Conservation (phyloP, 2,329 filamentous ascomycete genomes). For the Xylaria sp. region DNA sequence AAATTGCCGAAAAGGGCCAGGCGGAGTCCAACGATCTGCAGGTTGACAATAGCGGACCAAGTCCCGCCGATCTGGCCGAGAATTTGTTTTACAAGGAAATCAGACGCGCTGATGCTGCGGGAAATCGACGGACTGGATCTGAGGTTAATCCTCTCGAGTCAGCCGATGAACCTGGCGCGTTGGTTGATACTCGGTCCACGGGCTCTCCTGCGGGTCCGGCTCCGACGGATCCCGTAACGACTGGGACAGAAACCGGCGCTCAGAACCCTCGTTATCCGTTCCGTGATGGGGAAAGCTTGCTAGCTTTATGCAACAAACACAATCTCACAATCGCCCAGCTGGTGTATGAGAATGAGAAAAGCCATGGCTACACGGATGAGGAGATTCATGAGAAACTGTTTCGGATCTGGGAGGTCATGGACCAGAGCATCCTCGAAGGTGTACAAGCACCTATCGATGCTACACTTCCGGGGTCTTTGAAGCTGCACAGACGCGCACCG, state of each 20-base stretch:
- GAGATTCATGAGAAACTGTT: conserved; percentile 60
- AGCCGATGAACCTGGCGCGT: conserved; percentile 35
- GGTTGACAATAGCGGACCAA: conserved; percentile 43
- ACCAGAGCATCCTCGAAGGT: conserved; percentile 61
- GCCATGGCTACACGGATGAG: conserved; percentile 61
- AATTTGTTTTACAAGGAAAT: conserved; percentile 66
- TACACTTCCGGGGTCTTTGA: conserved; percentile 59
- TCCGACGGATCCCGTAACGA: conserved; percentile 32
- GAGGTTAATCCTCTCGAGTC: conserved; percentile 55
- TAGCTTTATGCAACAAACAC: conserved; percentile 60
- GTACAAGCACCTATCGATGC: conserved; percentile 58
- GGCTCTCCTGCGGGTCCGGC: conserved; percentile 31
- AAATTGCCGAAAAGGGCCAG: conserved; percentile 31
- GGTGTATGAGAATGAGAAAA: conserved; percentile 65
- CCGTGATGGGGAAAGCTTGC: conserved; percentile 58
- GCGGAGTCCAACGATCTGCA: conserved; percentile 43
- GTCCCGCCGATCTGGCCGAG: conserved; percentile 62
- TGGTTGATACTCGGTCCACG: conserved; percentile 25
- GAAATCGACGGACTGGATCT: conserved; percentile 57
- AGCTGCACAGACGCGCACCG: conserved; percentile 60
- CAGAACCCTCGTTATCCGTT: conserved; percentile 60
- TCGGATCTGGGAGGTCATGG: conserved; percentile 64
- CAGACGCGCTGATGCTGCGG: conserved; percentile 57
- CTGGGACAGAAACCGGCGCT: conserved; percentile 25
- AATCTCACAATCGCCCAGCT: conserved; percentile 64